These are phyloP conservation scores for Epicoccum nigrum DNA, from an alignment of 2,329 filamentous ascomycete species.

Conservation along the genomic window DNA sequence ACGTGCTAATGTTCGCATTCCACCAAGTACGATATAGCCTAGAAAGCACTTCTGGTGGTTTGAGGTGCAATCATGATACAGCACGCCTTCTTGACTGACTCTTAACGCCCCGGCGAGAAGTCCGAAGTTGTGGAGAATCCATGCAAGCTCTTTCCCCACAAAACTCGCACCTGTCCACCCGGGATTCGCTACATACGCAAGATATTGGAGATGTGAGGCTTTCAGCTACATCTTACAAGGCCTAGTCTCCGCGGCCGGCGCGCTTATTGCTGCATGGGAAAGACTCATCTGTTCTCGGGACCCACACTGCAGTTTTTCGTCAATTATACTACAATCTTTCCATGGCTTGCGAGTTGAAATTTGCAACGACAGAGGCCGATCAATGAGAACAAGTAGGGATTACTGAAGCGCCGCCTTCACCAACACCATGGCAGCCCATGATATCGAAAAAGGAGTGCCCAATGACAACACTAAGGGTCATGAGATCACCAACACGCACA, in stretches of 20 bases:
- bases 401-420: constrained; percentile 1
- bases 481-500: constrained; percentile 6
- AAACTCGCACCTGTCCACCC: background rate
- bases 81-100: background rate
- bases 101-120: constrained; percentile 12
- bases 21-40: background rate
- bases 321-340: background rate
- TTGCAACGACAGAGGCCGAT: background rate
- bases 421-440: constrained; percentile 9
- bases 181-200: background rate
- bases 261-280: constrained; percentile 5
- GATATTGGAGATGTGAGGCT: background rate
- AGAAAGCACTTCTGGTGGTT: background rate
- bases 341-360: background rate
- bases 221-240: background rate
- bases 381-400: background rate
- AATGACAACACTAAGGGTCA: background rate
- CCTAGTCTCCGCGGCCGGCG: constrained; percentile 33
- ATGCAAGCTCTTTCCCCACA: constrained; percentile 2
- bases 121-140: constrained; percentile 13
- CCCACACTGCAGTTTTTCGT: background rate
- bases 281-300: constrained; percentile 2
- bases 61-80: background rate
- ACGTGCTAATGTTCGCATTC: background rate
- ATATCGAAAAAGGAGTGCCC: constrained; percentile 24